phyloP scores from a whole-genome alignment of 1,284 basidiomycete species.

The Tilletia indica region DNA sequence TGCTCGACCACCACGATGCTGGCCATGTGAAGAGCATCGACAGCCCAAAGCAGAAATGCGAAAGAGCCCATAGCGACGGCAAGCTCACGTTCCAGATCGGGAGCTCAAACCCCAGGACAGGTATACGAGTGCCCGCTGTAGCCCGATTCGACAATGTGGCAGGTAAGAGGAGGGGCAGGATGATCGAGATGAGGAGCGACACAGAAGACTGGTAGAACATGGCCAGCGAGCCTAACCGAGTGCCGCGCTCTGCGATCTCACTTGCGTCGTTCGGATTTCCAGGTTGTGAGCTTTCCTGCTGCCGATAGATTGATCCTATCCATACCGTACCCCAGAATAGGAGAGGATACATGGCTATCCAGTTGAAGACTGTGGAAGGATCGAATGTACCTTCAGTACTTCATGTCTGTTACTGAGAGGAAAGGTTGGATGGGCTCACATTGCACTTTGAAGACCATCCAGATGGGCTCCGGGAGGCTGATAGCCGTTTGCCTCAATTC shows the following conservation, averaged over 20 bases:
- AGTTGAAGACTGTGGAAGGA: constrained; percentile 2
- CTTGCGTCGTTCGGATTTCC: neutral
- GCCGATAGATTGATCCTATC: constrained; percentile 6
- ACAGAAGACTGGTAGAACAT: constrained; percentile 18
- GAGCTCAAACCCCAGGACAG: neutral
- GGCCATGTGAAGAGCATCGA: constrained; percentile 42
- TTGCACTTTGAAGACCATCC: constrained; percentile 11
- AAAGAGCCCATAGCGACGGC: constrained; percentile 42
- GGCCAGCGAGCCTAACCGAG: constrained; percentile 12
- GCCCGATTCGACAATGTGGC: neutral
- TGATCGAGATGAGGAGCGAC: constrained; percentile 1
- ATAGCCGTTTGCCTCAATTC: neutral
- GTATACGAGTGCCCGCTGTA: neutral
- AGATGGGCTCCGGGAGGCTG: neutral
- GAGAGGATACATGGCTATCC: constrained; percentile 1
- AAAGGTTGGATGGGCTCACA: neutral
- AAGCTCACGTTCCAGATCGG: constrained; percentile 15
- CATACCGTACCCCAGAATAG: constrained; percentile 8
- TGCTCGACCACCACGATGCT: constrained; percentile 35
- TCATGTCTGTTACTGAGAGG: neutral
- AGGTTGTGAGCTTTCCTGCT: neutral
- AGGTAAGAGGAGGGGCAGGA: neutral
- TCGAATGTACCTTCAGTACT: neutral
- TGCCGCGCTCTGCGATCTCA: constrained; percentile 4
- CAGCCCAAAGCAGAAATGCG: constrained; percentile 38